Evolutionary conservation across 306 rosid species (phyloP).

Genomic region (Citrullus colocynthis): DNA sequence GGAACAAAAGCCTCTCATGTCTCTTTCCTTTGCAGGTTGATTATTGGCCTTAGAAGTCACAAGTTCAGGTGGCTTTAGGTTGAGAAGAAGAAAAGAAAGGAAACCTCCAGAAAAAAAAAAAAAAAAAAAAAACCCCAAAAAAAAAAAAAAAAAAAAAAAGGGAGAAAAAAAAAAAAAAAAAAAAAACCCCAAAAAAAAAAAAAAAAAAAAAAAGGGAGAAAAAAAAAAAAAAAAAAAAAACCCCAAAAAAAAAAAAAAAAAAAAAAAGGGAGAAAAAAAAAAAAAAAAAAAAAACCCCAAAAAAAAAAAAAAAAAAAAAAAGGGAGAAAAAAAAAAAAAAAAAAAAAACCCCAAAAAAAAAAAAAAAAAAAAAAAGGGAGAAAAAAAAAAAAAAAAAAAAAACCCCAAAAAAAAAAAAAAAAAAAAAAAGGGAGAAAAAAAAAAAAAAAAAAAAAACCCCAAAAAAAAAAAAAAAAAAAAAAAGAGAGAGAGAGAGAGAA

Average conservation of each 20-base stretch:
- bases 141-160: background rate
- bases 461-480: background rate
- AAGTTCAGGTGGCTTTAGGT: background rate
- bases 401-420: no score
- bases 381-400: no score
- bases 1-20: background rate
- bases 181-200: no score
- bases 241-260: background rate
- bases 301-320: background rate
- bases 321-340: background rate
- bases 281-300: no score
- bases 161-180: background rate
- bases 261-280: background rate
- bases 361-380: no score
- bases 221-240: background rate
- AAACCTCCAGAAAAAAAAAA: no score
- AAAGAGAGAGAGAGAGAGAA: background rate
- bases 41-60: background rate
- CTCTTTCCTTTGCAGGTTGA: background rate
- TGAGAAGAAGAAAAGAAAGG: background rate
- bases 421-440: no score
- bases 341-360: no score
- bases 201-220: background rate
- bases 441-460: no score
- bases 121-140: background rate